Conservation (phyloP, 805 yeast species). For the Cyberlindnera misumaiensis region DNA sequence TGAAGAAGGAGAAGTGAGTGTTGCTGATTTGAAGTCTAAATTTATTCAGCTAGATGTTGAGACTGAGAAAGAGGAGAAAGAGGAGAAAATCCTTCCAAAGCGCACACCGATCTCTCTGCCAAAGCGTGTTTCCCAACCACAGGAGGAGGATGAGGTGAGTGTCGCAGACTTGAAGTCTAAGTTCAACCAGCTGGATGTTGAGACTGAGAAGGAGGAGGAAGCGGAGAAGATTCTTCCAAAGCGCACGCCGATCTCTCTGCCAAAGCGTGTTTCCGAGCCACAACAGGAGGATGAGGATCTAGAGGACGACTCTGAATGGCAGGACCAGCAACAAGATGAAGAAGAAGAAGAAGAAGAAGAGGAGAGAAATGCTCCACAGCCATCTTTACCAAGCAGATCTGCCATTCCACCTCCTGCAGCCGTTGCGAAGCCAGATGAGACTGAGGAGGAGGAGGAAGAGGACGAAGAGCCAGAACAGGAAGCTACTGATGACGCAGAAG, state of each 20-base stretch:
- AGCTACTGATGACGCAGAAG: conserved; percentile 8
- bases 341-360: conserved; percentile 10
- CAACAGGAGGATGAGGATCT: no score
- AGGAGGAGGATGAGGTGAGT: conserved; percentile 10
- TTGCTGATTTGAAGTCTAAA: conserved; percentile 30
- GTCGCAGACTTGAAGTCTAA: conserved; percentile 31
- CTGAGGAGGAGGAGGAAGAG: conserved; percentile 10
- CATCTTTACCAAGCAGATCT: conserved; percentile 20
- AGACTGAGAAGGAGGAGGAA: conserved; percentile 20
- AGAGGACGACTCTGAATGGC: conserved; percentile 13
- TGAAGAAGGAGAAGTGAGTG: conserved; percentile 23
- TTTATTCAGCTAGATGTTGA: conserved; percentile 27
- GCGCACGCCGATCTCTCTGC: conserved; percentile 11
- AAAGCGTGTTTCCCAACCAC: conserved; percentile 4
- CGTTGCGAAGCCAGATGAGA: conserved; percentile 10
- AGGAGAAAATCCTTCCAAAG: conserved; percentile 8
- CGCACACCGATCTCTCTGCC: conserved; percentile 12
- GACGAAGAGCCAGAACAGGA: conserved; percentile 12
- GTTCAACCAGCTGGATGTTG: conserved; percentile 27
- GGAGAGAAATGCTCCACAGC: conserved; percentile 20
- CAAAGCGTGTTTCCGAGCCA: conserved; percentile 4
- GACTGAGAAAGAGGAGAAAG: conserved; percentile 22
- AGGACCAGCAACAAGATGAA: conserved; percentile 1
- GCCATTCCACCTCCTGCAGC: conserved; percentile 14
- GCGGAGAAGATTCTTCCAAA: conserved; percentile 12